These are phyloP conservation scores for Phytophthora ohioensis DNA, from an alignment of 352 stramenopile species.

Conservation along the genomic window DNA sequence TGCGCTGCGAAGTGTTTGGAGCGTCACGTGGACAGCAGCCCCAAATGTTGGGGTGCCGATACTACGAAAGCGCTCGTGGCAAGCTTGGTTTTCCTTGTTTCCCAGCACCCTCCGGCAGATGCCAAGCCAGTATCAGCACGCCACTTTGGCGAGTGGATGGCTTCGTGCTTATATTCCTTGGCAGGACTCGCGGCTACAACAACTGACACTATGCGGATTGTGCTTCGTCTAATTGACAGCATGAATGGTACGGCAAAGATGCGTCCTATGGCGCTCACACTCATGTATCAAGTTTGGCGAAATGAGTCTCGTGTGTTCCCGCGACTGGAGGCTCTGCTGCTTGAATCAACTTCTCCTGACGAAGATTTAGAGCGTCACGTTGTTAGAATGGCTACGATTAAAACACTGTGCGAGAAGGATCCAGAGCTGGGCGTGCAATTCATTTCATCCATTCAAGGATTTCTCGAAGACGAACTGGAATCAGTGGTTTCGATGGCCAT, in stretches of 20 bases:
- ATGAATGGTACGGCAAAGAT: conserved; percentile 49
- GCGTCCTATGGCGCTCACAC: conserved; percentile 56
- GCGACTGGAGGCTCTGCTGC: conserved; percentile 59
- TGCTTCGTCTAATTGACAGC: conserved; percentile 73
- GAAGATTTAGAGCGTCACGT: conserved; percentile 46
- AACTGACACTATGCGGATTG: conserved; percentile 80
- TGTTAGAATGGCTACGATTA: conserved; percentile 70
- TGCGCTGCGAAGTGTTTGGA: conserved; percentile 43
- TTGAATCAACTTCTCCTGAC: conserved; percentile 41
- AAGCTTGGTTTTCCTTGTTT: conserved; percentile 67
- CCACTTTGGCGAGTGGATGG: conserved; percentile 44
- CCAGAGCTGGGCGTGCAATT: conserved; percentile 76
- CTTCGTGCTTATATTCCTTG: conserved; percentile 56
- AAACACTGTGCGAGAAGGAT: conserved; percentile 67
- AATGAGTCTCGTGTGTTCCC: conserved; percentile 76
- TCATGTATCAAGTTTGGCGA: conserved; percentile 72
- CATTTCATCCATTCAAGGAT: conserved; percentile 65
- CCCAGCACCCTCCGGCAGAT: conserved; percentile 32
- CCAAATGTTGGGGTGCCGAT: conserved; percentile 45
- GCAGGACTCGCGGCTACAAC: conserved; percentile 55
- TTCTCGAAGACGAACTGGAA: conserved; percentile 58
- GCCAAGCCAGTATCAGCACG: conserved; percentile 7
- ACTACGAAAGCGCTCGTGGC: conserved; percentile 63
- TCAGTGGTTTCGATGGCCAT: conserved; percentile 74
- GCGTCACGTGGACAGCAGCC: conserved; percentile 42